Evolutionary conservation across 1,284 basidiomycete species (phyloP).

Genomic region (Ustilago curta): DNA sequence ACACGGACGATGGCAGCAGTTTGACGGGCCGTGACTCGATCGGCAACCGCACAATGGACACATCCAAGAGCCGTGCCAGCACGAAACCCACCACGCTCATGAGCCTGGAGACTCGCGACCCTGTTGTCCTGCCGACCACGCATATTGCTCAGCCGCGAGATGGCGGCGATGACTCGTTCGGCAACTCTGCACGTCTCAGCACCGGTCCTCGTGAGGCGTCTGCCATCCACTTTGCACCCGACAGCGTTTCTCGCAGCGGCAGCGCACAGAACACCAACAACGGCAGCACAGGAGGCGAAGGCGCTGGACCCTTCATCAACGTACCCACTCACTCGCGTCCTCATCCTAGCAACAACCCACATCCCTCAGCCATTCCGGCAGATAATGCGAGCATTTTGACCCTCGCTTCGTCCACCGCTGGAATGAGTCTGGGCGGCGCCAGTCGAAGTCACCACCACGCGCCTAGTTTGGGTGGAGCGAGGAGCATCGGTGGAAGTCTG

Average conservation of each 20-base stretch:
- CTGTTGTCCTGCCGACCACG: slow-evolving; percentile 73
- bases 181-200: slow-evolving; percentile 33
- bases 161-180: slow-evolving; percentile 32
- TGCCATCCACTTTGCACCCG: slow-evolving; percentile 29
- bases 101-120: slow-evolving; percentile 76
- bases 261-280: slow-evolving; percentile 25
- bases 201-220: slow-evolving; percentile 38
- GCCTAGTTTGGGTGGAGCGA: slow-evolving; percentile 54
- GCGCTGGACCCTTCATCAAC: slow-evolving; percentile 38
- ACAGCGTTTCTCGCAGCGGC: slow-evolving; percentile 26
- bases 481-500: slow-evolving; percentile 58
- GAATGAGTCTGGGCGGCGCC: slow-evolving; percentile 53
- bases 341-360: slow-evolving; percentile 93
- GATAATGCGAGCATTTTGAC: slow-evolving; percentile 93
- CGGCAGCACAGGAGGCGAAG: slow-evolving; percentile 19
- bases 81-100: slow-evolving; percentile 95
- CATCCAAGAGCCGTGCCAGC: slow-evolving; percentile 80
- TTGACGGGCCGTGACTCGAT: slow-evolving; percentile 49
- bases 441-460: slow-evolving; percentile 52
- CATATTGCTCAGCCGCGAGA: slow-evolving; percentile 87
- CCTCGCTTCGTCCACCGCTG: slow-evolving; percentile 83
- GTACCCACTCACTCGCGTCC: slow-evolving; percentile 84
- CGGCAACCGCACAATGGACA: slow-evolving; percentile 61
- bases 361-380: slow-evolving; percentile 85
- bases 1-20: slow-evolving; percentile 43